Percentiles rank a stretch among this genome's conserved stretches.
phyloP scores from a whole-genome alignment of 805 yeast genomes.

The Nakazawaea populi region DNA sequence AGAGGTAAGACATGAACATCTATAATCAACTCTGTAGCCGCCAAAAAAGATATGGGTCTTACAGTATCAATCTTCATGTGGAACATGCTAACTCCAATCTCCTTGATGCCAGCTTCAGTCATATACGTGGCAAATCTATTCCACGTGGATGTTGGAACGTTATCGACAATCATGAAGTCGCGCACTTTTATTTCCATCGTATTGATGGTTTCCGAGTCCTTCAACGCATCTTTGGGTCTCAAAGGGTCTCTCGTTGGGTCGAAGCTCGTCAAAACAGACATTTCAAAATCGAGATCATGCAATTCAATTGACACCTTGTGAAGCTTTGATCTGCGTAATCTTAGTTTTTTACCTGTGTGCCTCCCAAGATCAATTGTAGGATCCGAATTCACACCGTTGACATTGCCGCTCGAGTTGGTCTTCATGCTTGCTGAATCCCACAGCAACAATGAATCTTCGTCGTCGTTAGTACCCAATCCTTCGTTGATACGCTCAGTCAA shows the following conservation, averaged over 20 bases:
- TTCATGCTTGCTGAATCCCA: not conserved
- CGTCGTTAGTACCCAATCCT: conserved; percentile 21
- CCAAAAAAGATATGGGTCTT: conserved; percentile 56
- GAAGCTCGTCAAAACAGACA: conserved; percentile 38
- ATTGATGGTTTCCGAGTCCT: conserved; percentile 40
- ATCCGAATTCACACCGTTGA: conserved; percentile 11
- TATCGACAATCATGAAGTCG: conserved; percentile 62
- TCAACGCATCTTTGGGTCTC: conserved; percentile 18
- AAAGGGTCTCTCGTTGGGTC: conserved; percentile 37
- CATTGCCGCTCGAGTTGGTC: not conserved
- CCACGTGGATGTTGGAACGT: conserved; percentile 87
- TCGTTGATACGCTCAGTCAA: conserved; percentile 51
- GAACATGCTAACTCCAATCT: conserved; percentile 61
- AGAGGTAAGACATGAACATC: conserved; percentile 60
- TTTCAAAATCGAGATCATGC: conserved; percentile 42
- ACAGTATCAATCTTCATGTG: conserved; percentile 47
- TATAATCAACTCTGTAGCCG: conserved; percentile 63
- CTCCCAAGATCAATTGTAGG: conserved; percentile 27
- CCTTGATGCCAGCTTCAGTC: conserved; percentile 66
- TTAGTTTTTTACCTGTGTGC: conserved; percentile 34
- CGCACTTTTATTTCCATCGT: conserved; percentile 42
- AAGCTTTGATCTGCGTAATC: conserved; percentile 55
- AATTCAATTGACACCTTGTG: conserved; percentile 58
- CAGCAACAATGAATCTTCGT: not conserved
- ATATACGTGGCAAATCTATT: conserved; percentile 71